These are phyloP conservation scores for Exophiala oligosperma DNA, from an alignment of 2,329 filamentous ascomycete genomes.

Conservation along the genomic window DNA sequence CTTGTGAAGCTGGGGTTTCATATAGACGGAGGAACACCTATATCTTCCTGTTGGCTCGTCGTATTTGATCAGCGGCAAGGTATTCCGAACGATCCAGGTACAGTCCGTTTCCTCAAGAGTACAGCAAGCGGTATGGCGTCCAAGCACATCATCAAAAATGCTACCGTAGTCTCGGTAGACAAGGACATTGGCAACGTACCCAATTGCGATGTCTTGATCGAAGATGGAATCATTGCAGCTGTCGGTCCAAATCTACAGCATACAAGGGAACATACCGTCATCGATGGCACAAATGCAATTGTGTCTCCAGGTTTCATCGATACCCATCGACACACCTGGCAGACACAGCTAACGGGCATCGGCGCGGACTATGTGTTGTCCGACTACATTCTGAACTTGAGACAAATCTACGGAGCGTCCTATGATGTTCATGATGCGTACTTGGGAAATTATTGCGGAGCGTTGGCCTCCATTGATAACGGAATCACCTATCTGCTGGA, in stretches of 20 bases:
- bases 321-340: slow-evolving; percentile 47
- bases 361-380: slow-evolving; percentile 43
- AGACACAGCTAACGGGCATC: slow-evolving; percentile 42
- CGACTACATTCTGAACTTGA: slow-evolving; percentile 36
- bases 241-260: slow-evolving; percentile 24
- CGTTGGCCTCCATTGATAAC: slow-evolving; percentile 17
- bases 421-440: slow-evolving; percentile 46
- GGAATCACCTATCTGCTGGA: slow-evolving; percentile 30
- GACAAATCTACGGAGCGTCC: slow-evolving; percentile 6
- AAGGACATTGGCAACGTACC: slow-evolving; percentile 1
- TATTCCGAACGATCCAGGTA: too few relatives aligned
- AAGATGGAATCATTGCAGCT: slow-evolving; percentile 26
- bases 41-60: too few relatives aligned
- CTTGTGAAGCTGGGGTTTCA: too few relatives aligned
- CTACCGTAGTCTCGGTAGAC: slow-evolving; percentile 15
- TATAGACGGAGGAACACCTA: too few relatives aligned
- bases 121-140: neutral
- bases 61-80: too few relatives aligned
- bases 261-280: slow-evolving; percentile 29
- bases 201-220: slow-evolving; percentile 27
- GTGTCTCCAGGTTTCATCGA: slow-evolving; percentile 38
- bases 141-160: slow-evolving; percentile 9
- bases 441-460: slow-evolving; percentile 12
- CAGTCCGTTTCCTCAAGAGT: neutral
- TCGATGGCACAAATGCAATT: slow-evolving; percentile 43